Base-by-base conservation (phyloP, 306 rosid genomes). In the Datisca glomerata region DNA sequence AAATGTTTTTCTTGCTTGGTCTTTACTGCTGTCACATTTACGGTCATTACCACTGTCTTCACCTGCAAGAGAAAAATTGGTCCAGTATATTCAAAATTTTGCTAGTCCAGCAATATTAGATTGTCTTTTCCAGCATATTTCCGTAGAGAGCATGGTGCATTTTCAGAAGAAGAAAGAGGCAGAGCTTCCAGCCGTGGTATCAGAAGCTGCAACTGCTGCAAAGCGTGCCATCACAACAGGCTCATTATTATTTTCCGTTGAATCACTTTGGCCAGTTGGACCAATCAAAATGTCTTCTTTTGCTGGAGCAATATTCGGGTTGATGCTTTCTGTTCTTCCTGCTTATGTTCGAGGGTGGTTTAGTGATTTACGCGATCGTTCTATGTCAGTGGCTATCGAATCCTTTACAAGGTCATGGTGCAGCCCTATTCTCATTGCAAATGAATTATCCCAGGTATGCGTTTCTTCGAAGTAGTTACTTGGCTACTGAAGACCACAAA, bases 271-370 rank as follows among this genome's bases (percentile, higher is more conserved):
- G 97, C 86, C 86, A 12, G 31, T 77, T 67, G 71, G 76, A 45
- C 65, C 63, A 38, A 72, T 52, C 64, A 89, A 83, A 72, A 50
- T 89, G 56, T 68, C 91, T 53, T 60, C 81, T 2, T 67, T 77
- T 63, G 74, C 91, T 52, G 93, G 97, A 47, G 89, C 86, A 61
- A 60, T 80, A 49, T 83, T 59, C 61, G 95, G 94, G 41, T 56
- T 77, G 64, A 89, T 83, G 97, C 86, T 89, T 45, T 66, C 65
- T 57, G 68, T 83, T 72, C 94, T 89, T 63, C 97, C 97, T 31
- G 97, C 97, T 45, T 89, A 83, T 63, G 89, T 89, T 28, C 85
- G 97, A 44, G 80, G 70, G 47, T 89, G 97, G 97, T 80, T 74
- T 56, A 70, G 61, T 50, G 68, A 73, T 63, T 56, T 89, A 60